Base-by-base conservation (phyloP, 2,329 filamentous ascomycete genomes). In the Xylaria sp. region DNA sequence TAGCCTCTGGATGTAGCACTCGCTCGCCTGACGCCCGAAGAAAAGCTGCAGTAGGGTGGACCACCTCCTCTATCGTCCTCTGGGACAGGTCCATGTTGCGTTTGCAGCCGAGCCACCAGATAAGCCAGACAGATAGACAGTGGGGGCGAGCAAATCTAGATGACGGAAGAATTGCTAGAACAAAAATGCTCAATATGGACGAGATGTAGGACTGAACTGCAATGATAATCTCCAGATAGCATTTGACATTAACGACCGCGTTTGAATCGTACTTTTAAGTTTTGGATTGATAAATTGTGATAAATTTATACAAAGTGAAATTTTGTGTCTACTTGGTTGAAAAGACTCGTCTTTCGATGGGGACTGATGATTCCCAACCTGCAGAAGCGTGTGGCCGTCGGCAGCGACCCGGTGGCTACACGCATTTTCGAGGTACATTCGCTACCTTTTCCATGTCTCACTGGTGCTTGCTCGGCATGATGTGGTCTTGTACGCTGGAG, bases 41-140 rank as follows among this genome's bases (percentile, higher is more conserved):
- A 85, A 88, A 67, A 83, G 70, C 86, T 20, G 87, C 87, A 23
- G 87, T 89, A 36, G 87, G 86, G 74, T 89, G 87, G 66, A 88
- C 83, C 65, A 87, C 84, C 76, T 86, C 82, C 75, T 86, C 83
- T 63, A 89, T 86, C 28, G 84, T 81, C 66, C 81, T 78, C 64
- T 83, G 80, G 71, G 80, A 87, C 62, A 89, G 79, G 65, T 89
- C 85, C 87, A 89, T 89, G 59, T 73, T 67, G 54, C 42, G 57
- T 62, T 64, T 65, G 56, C 65, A 73, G 54, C 46, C 58, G 59
- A 65, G 65, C 65, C 63, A 64, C 69, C 59, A 62, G 69, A 67
- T 67, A 65, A 58, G 64, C 33, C 40, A 26, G 56, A 63, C 20
- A 23, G 33, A 23, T 49, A n/a, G 59, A 38, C 31, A 57, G 67